A percentile compares a stretch with the other conserved stretches of the same genome.
Conservation (phyloP, 2,329 filamentous ascomycete species). For the Colletotrichum godetiae region DNA sequence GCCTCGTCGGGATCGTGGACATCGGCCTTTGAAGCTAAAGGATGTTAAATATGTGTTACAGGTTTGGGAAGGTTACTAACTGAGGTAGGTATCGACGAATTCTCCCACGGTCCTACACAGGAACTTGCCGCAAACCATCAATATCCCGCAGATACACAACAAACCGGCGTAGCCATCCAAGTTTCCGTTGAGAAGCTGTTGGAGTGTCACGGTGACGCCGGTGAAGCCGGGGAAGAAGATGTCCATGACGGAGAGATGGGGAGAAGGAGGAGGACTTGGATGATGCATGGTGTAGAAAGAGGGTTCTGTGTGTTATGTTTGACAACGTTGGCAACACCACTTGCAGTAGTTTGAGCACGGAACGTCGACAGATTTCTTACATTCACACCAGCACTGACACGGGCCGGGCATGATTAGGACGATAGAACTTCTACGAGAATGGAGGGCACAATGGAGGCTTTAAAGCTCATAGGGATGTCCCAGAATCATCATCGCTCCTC, state of each 20-base stretch:
- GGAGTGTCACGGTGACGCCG: not conserved
- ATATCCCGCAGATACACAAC: slow-evolving; percentile 41
- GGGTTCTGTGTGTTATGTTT: no score
- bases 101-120: slow-evolving; percentile 46
- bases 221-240: slow-evolving; percentile 16
- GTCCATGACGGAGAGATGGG: not conserved
- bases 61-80: not conserved
- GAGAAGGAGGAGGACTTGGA: not conserved
- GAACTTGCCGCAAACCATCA: slow-evolving; percentile 31
- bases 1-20: not conserved
- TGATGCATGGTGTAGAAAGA: no score
- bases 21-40: not conserved
- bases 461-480: no score
- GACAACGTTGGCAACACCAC: no score
- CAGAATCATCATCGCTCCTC: no score
- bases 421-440: no score
- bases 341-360: no score
- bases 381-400: no score
- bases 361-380: no score
- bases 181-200: slow-evolving; percentile 15
- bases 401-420: no score
- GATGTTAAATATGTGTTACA: not conserved
- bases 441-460: no score
- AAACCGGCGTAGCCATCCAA: not conserved
- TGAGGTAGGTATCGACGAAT: slow-evolving; percentile 4